phyloP scores from a whole-genome alignment of 768 basidiomycete species.

The Panaeolus papilionaceus region DNA sequence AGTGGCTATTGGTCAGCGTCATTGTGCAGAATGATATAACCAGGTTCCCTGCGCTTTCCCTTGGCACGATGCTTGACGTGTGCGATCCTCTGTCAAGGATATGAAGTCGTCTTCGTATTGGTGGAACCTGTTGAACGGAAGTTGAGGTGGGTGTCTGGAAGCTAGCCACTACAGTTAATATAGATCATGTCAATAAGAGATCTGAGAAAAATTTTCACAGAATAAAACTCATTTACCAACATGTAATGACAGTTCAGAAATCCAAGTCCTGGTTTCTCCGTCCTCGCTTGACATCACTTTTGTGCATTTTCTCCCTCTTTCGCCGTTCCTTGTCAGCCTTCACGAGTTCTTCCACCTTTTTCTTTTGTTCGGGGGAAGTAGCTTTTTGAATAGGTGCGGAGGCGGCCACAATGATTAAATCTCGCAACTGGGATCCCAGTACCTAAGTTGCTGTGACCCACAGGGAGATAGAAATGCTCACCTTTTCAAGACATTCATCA shows the following conservation, averaged over 20 bases:
- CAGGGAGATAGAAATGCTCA: conserved; percentile 27
- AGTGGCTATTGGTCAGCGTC: no score
- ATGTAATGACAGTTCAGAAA: neutral
- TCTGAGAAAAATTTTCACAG: neutral
- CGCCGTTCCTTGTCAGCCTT: conserved; percentile 54
- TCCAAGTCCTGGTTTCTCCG: conserved; percentile 24
- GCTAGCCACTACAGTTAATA: neutral
- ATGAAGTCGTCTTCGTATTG: neutral
- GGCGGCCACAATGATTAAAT: conserved; percentile 54
- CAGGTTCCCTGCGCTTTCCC: neutral
- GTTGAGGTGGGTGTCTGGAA: neutral
- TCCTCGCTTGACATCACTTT: conserved; percentile 56
- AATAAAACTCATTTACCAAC: neutral
- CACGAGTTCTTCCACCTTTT: conserved; percentile 54
- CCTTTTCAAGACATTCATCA: conserved; percentile 75
- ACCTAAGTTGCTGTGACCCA: conserved; percentile 16
- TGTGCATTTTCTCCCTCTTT: conserved; percentile 56
- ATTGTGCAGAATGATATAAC: no score
- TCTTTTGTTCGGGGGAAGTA: conserved; percentile 60
- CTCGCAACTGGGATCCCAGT: conserved; percentile 51
- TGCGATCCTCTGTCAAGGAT: neutral
- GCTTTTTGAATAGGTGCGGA: conserved; percentile 54
- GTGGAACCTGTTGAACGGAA: neutral
- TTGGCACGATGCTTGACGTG: neutral
- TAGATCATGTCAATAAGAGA: neutral